Evolutionary conservation across 2,329 filamentous ascomycete species (phyloP), one percentile per base, ranked within the genome.

Genomic region (Colletotrichum sansevieriae): DNA sequence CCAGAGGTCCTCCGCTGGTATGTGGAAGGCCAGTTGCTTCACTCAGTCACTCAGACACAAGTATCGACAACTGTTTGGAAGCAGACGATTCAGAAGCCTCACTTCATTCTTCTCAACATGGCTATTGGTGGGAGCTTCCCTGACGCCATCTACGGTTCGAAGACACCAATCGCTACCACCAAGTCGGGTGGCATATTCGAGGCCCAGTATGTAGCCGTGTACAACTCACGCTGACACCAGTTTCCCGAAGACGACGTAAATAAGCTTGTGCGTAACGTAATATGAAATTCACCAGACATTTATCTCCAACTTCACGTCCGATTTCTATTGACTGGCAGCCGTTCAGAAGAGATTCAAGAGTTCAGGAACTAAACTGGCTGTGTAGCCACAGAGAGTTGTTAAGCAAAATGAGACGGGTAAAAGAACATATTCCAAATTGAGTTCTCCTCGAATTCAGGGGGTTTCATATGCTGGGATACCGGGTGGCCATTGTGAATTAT

Each of bases 1-100:
- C 61, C 64, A 25, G 78, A 89, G 79, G 79, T 77, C 15, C 83
- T 89, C 12, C 79, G 80, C 6, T 88, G 85, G 84, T 79, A 79
- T 63, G 68, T 83, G 39, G 83, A 88, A 41, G 85, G 83, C 10
- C 70, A 70, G 0, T 76, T 78, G 49, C 86, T 80, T 71, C 77
- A 82, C 60, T 78, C 78, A 13, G 72, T 88, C 35, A 79, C 77
- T 3, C 74, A 78, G 10, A 57, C 65, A 2, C 71, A 74, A 0
- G 62, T 82, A 9, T 72, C 71, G 3, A 72, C 74, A 29, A 65
- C 51, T 1, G 74, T 76, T 4, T 82, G 80, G 80, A 49, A 55
- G 1, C 67, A 72, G 35, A 57, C 81, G 6, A 75, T 75, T 2
- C 74, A 74, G 22, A 70, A 71, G 47, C 65, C 59, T 11, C 76